Evolutionary conservation across 2,329 filamentous ascomycete species (phyloP), one percentile per base, ranked within the genome.

Genomic region (Alternaria atra): DNA sequence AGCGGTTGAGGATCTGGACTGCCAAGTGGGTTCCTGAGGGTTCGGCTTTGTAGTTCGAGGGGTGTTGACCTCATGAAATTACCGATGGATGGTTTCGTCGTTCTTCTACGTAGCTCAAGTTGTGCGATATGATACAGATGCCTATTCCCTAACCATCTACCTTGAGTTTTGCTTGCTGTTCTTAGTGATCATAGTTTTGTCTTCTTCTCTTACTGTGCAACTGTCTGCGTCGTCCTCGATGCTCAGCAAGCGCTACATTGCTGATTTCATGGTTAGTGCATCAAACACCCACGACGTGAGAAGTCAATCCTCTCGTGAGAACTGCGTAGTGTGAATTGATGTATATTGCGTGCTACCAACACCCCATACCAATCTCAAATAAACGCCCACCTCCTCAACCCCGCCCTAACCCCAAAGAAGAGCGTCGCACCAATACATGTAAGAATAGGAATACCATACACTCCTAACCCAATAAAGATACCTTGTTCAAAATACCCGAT

Each of bases 1-100:
- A 82, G 73, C 67, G 80, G 13, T 57, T 79, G 53, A 72, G 80
- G 55, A 79, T 82, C 43, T 80, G 78, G 30, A 82, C 79, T 6
- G 77, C 77, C 0, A 68, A 73, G 47, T 75, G 73, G 74, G 64
- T 77, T 13, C 66, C 71, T 1, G 63, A 66, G n/a, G 64, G 65
- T 0, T 58, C 61, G n/a, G 55, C 59, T 55, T 73, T 57, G 59
- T 50, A 50, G 20, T n/a, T 4, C 6, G 8, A 17, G 15, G 23
- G 6, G 23, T 46, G 25, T 5, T 2, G 17, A 25, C n/a, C n/a
- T 50, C 20, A 3, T 20, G 46, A 8, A 6, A 17, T 5, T 0
- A 50, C 2, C 35, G 13, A 13, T 35, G 20, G 8, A 23, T 50
- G 12, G 20, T 17, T 27, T 15, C 20, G n/a, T 30, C 23, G 17